Conservation (phyloP, 108 stramenopile species). For the Poteriospumella lacustris region DNA sequence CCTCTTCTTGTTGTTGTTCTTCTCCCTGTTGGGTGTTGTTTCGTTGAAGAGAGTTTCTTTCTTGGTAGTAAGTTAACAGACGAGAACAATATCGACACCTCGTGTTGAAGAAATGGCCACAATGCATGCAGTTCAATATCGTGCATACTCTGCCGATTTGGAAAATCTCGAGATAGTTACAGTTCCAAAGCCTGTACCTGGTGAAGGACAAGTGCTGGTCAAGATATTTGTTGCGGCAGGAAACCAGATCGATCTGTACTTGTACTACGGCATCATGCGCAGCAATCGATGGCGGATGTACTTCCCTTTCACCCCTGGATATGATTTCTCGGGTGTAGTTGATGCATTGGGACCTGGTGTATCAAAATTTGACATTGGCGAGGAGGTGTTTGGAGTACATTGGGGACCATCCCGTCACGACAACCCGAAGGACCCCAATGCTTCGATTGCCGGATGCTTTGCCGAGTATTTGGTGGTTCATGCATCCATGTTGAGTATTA, state of each 20-base stretch:
- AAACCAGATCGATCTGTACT: constrained; percentile 2
- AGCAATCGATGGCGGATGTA: not conserved
- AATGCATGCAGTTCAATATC: no score
- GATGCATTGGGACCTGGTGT: not conserved
- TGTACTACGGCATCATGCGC: no score
- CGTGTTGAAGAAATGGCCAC: no score
- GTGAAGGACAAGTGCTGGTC: constrained; percentile 13
- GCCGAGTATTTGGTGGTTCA: constrained; percentile 9
- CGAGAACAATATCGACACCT: no score
- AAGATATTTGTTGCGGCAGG: constrained; percentile 1
- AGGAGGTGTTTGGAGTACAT: constrained; percentile 26
- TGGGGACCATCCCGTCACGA: constrained; percentile 3
- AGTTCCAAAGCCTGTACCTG: no score
- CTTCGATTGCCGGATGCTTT: not conserved
- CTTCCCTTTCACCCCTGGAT: constrained; percentile 22
- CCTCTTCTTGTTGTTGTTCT: no score
- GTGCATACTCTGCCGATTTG: no score
- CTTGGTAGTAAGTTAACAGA: no score
- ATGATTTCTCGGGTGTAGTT: constrained; percentile 25
- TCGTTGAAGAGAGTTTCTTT: no score
- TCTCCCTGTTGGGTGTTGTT: no score
- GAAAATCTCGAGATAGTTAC: no score
- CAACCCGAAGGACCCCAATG: not conserved
- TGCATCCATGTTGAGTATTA: not conserved
- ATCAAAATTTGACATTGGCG: constrained; percentile 3